These are phyloP conservation scores for Mortierella sp. DNA, from an alignment of 371 early-diverging fungal species.

Conservation along the genomic window DNA sequence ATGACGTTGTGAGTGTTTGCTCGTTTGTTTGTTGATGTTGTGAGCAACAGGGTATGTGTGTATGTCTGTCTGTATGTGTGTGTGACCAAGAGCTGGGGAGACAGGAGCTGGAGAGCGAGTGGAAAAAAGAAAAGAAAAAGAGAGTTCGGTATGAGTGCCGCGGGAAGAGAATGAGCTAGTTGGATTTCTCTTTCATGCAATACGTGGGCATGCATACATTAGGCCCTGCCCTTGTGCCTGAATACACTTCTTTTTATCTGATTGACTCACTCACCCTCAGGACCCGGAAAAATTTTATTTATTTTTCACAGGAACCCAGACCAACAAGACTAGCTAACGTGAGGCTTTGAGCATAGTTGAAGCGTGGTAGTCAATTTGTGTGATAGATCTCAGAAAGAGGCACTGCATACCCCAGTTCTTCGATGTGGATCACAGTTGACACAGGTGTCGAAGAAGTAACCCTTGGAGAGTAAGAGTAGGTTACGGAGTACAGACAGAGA, in stretches of 20 bases:
- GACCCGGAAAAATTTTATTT: constrained; percentile 5
- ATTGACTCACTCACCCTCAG: constrained; percentile 13
- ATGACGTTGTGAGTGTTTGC: not conserved
- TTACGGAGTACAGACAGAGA: not conserved
- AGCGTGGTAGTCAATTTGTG: too few species aligned
- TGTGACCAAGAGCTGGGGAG: constrained; percentile 1
- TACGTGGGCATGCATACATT: constrained; percentile 1
- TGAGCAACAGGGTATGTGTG: not conserved
- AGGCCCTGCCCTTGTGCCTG: not conserved
- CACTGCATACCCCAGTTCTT: too few species aligned
- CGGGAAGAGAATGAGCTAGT: not conserved
- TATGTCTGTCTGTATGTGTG: not conserved
- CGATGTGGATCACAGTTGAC: too few species aligned
- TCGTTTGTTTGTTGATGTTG: not conserved
- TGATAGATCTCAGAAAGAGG: too few species aligned
- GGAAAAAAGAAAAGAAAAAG: too few species aligned
- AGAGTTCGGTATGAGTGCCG: not conserved
- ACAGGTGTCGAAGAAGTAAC: too few species aligned
- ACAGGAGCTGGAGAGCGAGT: too few species aligned
- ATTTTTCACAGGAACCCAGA: not conserved
- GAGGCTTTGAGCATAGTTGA: too few species aligned
- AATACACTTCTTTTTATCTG: not conserved
- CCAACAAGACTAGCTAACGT: not conserved
- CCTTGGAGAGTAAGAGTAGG: too few species aligned
- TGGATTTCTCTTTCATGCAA: not conserved